Evolutionary conservation across 768 basidiomycete genomes (phyloP).

Genomic region (Russula earlei): DNA sequence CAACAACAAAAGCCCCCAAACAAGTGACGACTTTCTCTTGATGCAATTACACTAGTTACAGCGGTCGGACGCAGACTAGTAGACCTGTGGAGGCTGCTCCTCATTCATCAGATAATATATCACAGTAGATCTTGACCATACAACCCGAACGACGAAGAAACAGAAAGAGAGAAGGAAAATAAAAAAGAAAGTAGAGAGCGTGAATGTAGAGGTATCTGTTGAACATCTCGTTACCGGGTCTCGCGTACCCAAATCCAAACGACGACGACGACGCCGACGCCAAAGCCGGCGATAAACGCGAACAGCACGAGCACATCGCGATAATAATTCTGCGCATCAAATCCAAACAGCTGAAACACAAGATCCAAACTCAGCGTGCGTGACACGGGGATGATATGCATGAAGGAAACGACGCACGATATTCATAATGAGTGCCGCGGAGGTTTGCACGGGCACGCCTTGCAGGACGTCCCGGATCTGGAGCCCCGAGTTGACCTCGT

Average conservation of each 20-base stretch:
- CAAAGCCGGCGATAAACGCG: conserved; percentile 78
- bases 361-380: neutral
- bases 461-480: conserved; percentile 70
- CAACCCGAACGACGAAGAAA: no score
- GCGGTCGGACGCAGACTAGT: neutral
- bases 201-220: neutral
- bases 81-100: neutral
- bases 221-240: conserved; percentile 39
- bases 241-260: conserved; percentile 78
- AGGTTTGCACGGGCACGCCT: conserved; percentile 76
- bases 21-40: neutral
- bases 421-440: conserved; percentile 80
- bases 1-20: conserved; percentile 25
- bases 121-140: neutral
- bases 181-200: neutral
- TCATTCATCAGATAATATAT: conserved; percentile 3
- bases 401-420: conserved; percentile 40
- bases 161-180: no score
- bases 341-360: conserved; percentile 69
- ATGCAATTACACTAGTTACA: neutral
- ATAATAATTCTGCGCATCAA: conserved; percentile 73
- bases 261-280: conserved; percentile 54
- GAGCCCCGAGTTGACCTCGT: conserved; percentile 85
- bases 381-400: neutral
- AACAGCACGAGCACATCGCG: conserved; percentile 82